Evolutionary conservation across 495 filamentous ascomycete genomes (phyloP), one percentile per base, ranked within the genome.

Genomic region (Usnea hakonensis): DNA sequence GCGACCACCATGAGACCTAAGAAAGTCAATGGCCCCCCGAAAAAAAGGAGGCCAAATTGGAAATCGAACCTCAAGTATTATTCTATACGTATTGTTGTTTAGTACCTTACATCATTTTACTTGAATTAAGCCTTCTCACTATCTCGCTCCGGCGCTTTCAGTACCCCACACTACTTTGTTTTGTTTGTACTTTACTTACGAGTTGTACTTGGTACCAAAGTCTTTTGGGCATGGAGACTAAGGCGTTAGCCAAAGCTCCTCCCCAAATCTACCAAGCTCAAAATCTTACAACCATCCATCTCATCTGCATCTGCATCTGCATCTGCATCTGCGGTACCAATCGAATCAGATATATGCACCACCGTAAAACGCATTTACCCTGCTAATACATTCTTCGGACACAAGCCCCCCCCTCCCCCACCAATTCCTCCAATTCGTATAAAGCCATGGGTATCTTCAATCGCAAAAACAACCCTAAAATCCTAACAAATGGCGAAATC

Each of bases 401-500:
- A n/a, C n/a, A n/a, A n/a, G n/a, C n/a, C n/a, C n/a, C n/a, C n/a
- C n/a, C 36, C 50, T 38, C 35, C 48, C 40, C 53, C 50, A 26
- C 48, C 40, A 37, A 54, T 40, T 14, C 26, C 10, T n/a, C 14
- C 19, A 0, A 59, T 2, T 19, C 11, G 28, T 16, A 36, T 33
- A 44, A 55, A 62, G 57, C 50, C 19, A 87, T 87, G 85, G 83
- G 85, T 65, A 74, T 88, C 61, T 88, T 88, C 74, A 81, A 78
- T 74, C 80, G 76, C 74, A 87, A 84, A 69, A 78, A 75, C 68
- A 78, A 75, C 68, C 79, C 79, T 41, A 85, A 83, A 68, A 71
- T 73, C 37, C 79, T 75, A 32, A 75, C 76, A 37, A 78, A 78
- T 36, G 77, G 76, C 63, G 81, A 81, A 43, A 78, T 77, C 36